phyloP scores from a whole-genome alignment of 2,329 filamentous ascomycete species.

The Trichoderma oligosporum region DNA sequence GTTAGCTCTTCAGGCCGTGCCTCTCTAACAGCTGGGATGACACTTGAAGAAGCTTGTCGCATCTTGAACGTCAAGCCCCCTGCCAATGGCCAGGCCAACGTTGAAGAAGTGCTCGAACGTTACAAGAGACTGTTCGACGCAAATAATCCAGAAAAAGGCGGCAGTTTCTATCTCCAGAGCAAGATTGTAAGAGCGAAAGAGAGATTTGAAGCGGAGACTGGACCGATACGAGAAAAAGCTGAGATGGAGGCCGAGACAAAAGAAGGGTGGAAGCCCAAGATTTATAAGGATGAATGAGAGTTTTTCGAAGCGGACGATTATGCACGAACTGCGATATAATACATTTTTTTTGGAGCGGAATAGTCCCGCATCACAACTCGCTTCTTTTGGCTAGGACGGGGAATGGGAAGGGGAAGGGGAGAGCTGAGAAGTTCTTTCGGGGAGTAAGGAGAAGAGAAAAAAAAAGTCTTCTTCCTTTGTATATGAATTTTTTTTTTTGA shows the following conservation, averaged over 20 bases:
- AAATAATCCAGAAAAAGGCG: constrained; percentile 93
- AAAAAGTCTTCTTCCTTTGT: constrained; percentile 27
- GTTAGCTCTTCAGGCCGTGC: constrained; percentile 53
- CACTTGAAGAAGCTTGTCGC: constrained; percentile 93
- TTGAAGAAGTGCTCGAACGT: constrained; percentile 74
- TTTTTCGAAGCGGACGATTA: constrained; percentile 1
- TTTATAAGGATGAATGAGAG: constrained; percentile 73
- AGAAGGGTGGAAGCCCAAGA: constrained; percentile 89
- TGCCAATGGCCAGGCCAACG: constrained; percentile 64
- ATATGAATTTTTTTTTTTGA: constrained; percentile 24
- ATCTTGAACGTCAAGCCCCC: constrained; percentile 95
- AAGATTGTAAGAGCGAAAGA: constrained; percentile 91
- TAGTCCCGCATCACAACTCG: background rate
- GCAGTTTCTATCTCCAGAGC: constrained; percentile 97
- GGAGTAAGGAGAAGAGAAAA: background rate
- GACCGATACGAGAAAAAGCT: constrained; percentile 65
- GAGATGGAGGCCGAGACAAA: constrained; percentile 73
- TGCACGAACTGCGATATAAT: constrained; percentile 10
- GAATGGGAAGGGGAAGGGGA: background rate
- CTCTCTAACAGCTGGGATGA: constrained; percentile 67
- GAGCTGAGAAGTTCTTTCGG: background rate
- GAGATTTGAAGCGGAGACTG: constrained; percentile 82
- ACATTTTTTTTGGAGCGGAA: background rate
- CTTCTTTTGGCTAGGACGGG: background rate
- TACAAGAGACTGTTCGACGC: constrained; percentile 94